phyloP scores from a whole-genome alignment of 2,329 filamentous ascomycete genomes.

The Raffaelea deltoideospora region DNA sequence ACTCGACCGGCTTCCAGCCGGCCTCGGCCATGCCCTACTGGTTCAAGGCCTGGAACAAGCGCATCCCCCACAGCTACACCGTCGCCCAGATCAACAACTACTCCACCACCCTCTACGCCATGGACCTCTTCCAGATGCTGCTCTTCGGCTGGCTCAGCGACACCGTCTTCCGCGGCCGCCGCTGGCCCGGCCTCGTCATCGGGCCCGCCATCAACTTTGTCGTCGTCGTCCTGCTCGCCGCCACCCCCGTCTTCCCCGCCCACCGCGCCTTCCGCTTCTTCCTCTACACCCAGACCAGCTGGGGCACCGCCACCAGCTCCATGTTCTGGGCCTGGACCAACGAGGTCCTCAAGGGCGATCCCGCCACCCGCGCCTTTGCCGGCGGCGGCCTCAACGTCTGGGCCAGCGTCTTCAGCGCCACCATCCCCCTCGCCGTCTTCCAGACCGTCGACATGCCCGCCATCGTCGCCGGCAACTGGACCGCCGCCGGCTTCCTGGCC shows the following conservation, averaged over 20 bases:
- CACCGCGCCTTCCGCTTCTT: slow-evolving; percentile 53
- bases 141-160: slow-evolving; percentile 54
- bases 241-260: slow-evolving; percentile 29
- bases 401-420: slow-evolving; percentile 54
- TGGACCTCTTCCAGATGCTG: slow-evolving; percentile 41
- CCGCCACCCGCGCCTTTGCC: slow-evolving; percentile 52
- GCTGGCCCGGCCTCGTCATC: slow-evolving; percentile 32
- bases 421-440: slow-evolving; percentile 53
- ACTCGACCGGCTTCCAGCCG: slow-evolving; percentile 33
- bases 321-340: slow-evolving; percentile 33
- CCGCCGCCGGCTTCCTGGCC: not conserved
- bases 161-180: slow-evolving; percentile 37
- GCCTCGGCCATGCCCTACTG: not conserved
- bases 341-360: slow-evolving; percentile 33
- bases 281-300: slow-evolving; percentile 32
- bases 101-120: slow-evolving; percentile 42
- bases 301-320: slow-evolving; percentile 22
- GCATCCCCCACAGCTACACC: slow-evolving; percentile 19
- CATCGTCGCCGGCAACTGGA: not conserved
- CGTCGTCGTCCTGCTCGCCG: slow-evolving; percentile 22
- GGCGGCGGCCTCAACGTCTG: slow-evolving; percentile 53
- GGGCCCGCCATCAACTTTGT: slow-evolving; percentile 26
- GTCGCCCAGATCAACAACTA: slow-evolving; percentile 32
- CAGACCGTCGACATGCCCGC: slow-evolving; percentile 44
- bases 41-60: slow-evolving; percentile 31